Base-by-base conservation (phyloP, 371 early-diverging fungal species). In the Choanephora cucurbitarum region DNA sequence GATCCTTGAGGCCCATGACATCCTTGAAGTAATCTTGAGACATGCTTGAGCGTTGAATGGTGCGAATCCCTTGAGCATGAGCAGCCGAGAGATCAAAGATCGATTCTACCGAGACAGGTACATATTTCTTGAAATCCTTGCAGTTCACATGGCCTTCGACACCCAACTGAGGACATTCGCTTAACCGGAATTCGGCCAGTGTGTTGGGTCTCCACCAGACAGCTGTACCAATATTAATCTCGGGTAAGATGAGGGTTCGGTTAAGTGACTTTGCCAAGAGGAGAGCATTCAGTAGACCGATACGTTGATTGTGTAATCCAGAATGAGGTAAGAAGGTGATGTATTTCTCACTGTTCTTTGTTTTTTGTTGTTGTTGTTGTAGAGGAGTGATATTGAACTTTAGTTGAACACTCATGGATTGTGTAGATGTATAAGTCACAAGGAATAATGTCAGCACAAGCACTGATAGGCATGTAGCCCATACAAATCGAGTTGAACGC, bases 301-400 rank as follows among this genome's bases (percentile, higher is more conserved):
- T 66, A 3, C 78, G 73, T 55, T 85, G 85, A 42, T 82, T 83
- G 47, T 81, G 77, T 28, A 83, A 69, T 6, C 85, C 85, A 13
- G 80, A 81, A 58, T 85, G 85, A 13, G 85, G 85, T 22, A 81
- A 49, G 58, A 68, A 85, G 0, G 80, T 72, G 3, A 85, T 51
- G 37, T 65, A 85, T 24, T 72, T 73, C 40, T 73, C 68, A 28
- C 31, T 44, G 37, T 18, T 51, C n/a, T 7, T 31, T 49, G 33
- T 32, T 44, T 47, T 1, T 4, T 15, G 28, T 9, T 40, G 40
- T 17, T 40, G 49, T 17, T 19, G 44, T 21, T 23, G 19, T 13
- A 33, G 3, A 28, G 52, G 52, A 3, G 49, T 44, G 4, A 63
- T 49, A 7, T 49, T 64, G 8, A 65, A 44, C 21, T 44, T 39